These are phyloP conservation scores for Mycena indigotica DNA, from an alignment of 768 basidiomycete species.

Conservation along the genomic window DNA sequence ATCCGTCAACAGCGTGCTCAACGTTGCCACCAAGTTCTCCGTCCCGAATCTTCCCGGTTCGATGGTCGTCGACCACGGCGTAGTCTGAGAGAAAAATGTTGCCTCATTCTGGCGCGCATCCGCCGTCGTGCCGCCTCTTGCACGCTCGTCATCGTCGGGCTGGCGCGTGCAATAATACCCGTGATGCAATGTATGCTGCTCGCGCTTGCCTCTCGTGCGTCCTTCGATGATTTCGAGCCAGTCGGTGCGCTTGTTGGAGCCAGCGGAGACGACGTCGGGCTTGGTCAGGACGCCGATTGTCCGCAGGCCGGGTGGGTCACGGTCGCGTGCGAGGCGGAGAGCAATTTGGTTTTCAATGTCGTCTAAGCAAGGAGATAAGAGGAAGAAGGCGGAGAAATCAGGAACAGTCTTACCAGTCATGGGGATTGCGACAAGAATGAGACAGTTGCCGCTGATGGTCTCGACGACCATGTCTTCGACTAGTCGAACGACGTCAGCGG, in stretches of 20 bases:
- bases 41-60: conserved; percentile 38
- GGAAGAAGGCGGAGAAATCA: not conserved
- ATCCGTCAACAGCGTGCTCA: conserved; percentile 39
- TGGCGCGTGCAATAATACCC: conserved; percentile 49
- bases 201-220: conserved; percentile 20
- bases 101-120: conserved; percentile 39
- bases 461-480: conserved; percentile 49
- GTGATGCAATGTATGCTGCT: conserved; percentile 37
- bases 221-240: conserved; percentile 49
- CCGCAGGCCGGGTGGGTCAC: conserved; percentile 46
- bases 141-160: conserved; percentile 41
- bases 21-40: conserved; percentile 32
- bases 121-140: conserved; percentile 28
- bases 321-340: conserved; percentile 44
- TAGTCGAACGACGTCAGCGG: conserved; percentile 41
- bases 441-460: conserved; percentile 50
- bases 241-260: conserved; percentile 34
- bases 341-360: conserved; percentile 63
- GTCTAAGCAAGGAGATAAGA: conserved; percentile 33
- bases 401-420: conserved; percentile 44
- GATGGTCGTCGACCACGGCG: conserved; percentile 38
- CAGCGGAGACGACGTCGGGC: conserved; percentile 45
- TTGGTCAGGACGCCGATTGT: conserved; percentile 65
- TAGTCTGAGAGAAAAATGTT: conserved; percentile 35
- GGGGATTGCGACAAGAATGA: conserved; percentile 54